phyloP scores from a whole-genome alignment of 148 eudicot genomes.

The Beta vulgaris region DNA sequence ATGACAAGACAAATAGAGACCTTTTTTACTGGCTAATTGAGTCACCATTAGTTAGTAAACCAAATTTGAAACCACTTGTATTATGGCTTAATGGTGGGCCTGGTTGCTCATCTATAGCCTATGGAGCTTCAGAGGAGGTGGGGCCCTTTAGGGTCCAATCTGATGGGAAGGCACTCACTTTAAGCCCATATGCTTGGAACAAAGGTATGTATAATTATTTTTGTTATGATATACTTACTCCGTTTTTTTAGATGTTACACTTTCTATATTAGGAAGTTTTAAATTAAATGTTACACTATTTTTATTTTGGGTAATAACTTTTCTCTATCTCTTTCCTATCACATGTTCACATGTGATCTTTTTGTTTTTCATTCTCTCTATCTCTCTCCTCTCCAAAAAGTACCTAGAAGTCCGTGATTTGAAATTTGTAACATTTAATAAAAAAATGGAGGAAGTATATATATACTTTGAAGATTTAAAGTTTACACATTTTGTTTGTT shows the following conservation, averaged over 20 bases:
- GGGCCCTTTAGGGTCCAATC: constrained; percentile 42
- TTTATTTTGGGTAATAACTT: too few relatives aligned
- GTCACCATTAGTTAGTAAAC: constrained; percentile 10
- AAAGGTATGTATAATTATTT: constrained; percentile 21
- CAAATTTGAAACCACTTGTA: constrained; percentile 31
- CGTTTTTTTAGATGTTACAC: too few relatives aligned
- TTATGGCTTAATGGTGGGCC: constrained; percentile 48
- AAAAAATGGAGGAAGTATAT: too few relatives aligned
- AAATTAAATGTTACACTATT: too few relatives aligned
- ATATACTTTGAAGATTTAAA: neutral
- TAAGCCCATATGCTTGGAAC: constrained; percentile 34
- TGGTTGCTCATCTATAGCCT: constrained; percentile 45
- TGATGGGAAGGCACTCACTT: constrained; percentile 35
- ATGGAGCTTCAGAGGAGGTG: constrained; percentile 46
- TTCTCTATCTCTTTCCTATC: too few relatives aligned
- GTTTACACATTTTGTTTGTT: neutral
- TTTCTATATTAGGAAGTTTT: too few relatives aligned
- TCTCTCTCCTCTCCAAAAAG: too few relatives aligned
- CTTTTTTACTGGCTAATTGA: constrained; percentile 40
- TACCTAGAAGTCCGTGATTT: too few relatives aligned
- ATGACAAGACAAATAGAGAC: constrained; percentile 25
- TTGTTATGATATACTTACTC: too few relatives aligned
- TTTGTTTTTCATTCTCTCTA: too few relatives aligned
- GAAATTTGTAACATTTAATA: too few relatives aligned
- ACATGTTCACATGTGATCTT: too few relatives aligned